These are phyloP conservation scores for Lantana camara DNA, from an alignment of 257 asterid species.

Conservation along the genomic window DNA sequence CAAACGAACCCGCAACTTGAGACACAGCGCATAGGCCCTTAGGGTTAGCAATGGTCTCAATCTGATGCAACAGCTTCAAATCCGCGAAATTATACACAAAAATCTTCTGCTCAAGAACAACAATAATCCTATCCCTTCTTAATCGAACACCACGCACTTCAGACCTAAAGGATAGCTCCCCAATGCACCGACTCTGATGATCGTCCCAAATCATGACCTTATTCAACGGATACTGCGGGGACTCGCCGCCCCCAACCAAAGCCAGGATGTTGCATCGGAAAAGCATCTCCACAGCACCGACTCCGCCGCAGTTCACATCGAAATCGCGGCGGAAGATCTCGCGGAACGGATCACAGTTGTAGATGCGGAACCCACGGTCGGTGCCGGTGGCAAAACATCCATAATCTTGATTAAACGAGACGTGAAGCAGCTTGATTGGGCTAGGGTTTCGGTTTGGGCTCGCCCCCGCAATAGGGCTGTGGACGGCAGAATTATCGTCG, in stretches of 20 bases:
- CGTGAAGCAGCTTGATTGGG: slow-evolving; percentile 60
- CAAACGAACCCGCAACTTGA: slow-evolving; percentile 69
- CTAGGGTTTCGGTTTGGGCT: slow-evolving; percentile 31
- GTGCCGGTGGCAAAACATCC: slow-evolving; percentile 85
- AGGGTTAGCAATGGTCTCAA: slow-evolving; percentile 80
- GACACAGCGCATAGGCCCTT: slow-evolving; percentile 90
- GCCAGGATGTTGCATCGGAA: slow-evolving; percentile 82
- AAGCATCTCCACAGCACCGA: slow-evolving; percentile 86
- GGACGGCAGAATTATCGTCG: slow-evolving; percentile 6
- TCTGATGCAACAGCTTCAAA: slow-evolving; percentile 82
- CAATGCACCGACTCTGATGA: slow-evolving; percentile 78
- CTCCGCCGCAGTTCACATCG: slow-evolving; percentile 62
- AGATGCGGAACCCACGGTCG: slow-evolving; percentile 79
- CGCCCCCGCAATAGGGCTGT: slow-evolving; percentile 22
- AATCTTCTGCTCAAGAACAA: slow-evolving; percentile 75
- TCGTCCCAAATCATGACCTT: slow-evolving; percentile 99
- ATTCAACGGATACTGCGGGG: slow-evolving; percentile 74
- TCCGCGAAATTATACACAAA: slow-evolving; percentile 80
- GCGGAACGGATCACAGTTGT: slow-evolving; percentile 80
- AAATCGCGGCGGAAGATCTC: slow-evolving; percentile 88
- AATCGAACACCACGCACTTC: slow-evolving; percentile 86
- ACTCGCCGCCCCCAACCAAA: slow-evolving; percentile 80
- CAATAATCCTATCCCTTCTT: slow-evolving; percentile 72
- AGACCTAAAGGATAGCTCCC: slow-evolving; percentile 80
- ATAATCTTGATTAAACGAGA: slow-evolving; percentile 89